phyloP scores from a whole-genome alignment of 345 rosid species.

The Brassica cretica region DNA sequence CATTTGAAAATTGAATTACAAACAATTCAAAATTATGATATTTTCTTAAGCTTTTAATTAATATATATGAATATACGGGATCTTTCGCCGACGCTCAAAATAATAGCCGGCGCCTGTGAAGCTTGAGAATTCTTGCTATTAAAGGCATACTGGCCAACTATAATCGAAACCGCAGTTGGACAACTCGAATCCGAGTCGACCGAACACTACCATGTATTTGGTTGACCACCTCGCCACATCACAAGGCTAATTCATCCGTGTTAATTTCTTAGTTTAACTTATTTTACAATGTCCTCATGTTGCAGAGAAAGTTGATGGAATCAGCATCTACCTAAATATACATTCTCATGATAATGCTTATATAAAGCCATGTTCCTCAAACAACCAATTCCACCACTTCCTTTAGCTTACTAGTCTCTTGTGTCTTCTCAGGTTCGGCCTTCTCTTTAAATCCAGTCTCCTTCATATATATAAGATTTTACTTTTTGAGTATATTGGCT shows the following conservation, averaged over 20 bases:
- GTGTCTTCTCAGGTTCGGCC: conserved; percentile 20
- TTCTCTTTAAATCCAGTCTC: neutral
- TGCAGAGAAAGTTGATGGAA: conserved; percentile 37
- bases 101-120: neutral
- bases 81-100: neutral
- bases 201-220: neutral
- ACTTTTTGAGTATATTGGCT: conserved; percentile 19
- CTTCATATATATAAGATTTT: neutral
- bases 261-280: neutral
- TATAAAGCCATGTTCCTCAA: conserved; percentile 35
- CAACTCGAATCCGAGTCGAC: neutral
- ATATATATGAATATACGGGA: neutral
- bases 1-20: neutral
- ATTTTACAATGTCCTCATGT: conserved; percentile 25
- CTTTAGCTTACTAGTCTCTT: conserved; percentile 18
- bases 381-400: conserved; percentile 35
- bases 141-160: neutral
- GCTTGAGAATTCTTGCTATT: neutral
- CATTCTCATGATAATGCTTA: conserved; percentile 32
- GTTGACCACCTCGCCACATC: neutral
- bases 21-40: neutral
- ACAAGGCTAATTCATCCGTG: neutral
- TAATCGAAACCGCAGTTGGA: neutral
- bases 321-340: conserved; percentile 32
- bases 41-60: neutral